Evolutionary conservation across 495 filamentous ascomycete genomes (phyloP), one percentile per base, ranked within the genome.

Genomic region (Talaromyces ruber): DNA sequence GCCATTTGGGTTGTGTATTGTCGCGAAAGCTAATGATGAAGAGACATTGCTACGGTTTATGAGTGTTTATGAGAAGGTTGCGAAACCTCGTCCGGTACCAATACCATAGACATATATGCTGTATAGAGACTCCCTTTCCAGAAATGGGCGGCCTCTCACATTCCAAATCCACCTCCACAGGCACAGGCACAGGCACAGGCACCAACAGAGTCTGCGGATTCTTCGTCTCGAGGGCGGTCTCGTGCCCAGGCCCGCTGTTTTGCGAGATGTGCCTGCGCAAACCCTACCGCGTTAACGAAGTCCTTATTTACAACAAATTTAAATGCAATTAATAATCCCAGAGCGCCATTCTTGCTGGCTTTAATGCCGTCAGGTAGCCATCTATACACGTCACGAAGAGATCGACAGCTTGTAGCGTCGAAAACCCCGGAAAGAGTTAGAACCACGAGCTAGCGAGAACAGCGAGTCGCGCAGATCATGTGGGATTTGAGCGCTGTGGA

Each of bases 1-100:
- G 1, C 71, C 72, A 4, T 75, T 75, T 58, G 72, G 71, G 3
- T 58, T 73, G 39, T 68, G 68, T 51, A 34, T 72, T 2, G 56
- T 73, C 12, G 71, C 70, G 4, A 65, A 25, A 30, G 63, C 21
- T 5, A 43, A 66, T 34, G 43, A 68, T 4, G 72, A 73, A 34
- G 64, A 67, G 14, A 43, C n/a, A 12, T 25, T 74, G 9, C 25
- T 75, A 45, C 66, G 64, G 12, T 72, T 72, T 56, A 71, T 73
- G 68, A 51, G 52, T 3, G 62, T 62, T 2, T 74, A 68, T 28
- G 71, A 70, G 24, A 58, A 59, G 37, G 45, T 64, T 26, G 63
- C 66, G 60, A 51, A 57, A 24, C 64, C 69, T 43, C 63, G 69
- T 25, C 64, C 67, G 1, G 65, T 67, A 32, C 26, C 54, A 4